Conservation (phyloP, 176 grass and related monocot species). For the Phragmites australis region DNA sequence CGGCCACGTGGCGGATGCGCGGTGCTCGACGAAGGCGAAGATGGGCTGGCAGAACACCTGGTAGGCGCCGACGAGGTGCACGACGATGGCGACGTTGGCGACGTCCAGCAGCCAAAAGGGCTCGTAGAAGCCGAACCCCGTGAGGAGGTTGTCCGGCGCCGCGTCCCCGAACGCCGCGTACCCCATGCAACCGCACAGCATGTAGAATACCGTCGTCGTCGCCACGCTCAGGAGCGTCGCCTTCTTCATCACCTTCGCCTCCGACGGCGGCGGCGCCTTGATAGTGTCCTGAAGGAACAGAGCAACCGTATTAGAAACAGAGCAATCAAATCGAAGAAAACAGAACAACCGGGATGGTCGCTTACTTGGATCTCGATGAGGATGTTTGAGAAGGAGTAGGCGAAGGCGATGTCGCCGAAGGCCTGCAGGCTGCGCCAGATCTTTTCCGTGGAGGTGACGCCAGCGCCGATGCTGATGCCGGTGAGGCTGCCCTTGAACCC, state of each 20-base stretch:
- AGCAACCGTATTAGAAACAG: not conserved
- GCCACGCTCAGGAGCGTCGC: slow-evolving; percentile 39
- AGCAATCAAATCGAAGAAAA: not conserved
- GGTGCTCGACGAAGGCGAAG: slow-evolving; percentile 60
- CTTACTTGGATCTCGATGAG: slow-evolving; percentile 52
- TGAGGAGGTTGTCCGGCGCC: slow-evolving; percentile 55
- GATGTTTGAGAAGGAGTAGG: slow-evolving; percentile 53
- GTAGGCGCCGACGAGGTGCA: slow-evolving; percentile 64
- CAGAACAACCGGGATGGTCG: not conserved
- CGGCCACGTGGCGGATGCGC: slow-evolving; percentile 20
- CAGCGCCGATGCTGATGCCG: slow-evolving; percentile 42
- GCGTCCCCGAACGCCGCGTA: slow-evolving; percentile 56
- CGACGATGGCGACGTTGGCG: slow-evolving; percentile 61
- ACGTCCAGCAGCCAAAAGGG: slow-evolving; percentile 60
- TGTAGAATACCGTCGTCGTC: slow-evolving; percentile 51
- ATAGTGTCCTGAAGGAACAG: slow-evolving; percentile 41
- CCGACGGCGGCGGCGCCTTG: slow-evolving; percentile 52
- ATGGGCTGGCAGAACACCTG: slow-evolving; percentile 59
- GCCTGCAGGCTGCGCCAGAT: slow-evolving; percentile 45
- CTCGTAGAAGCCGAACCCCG: slow-evolving; percentile 58
- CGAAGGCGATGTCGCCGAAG: slow-evolving; percentile 58
- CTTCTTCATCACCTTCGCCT: slow-evolving; percentile 61
- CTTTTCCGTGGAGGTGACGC: slow-evolving; percentile 28
- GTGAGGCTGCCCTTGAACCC: slow-evolving; percentile 43
- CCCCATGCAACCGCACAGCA: slow-evolving; percentile 59